A percentile compares a stretch with the other conserved stretches of the same genome.
Conservation (phyloP, 2,329 filamentous ascomycete species). For the Periconia sp. region DNA sequence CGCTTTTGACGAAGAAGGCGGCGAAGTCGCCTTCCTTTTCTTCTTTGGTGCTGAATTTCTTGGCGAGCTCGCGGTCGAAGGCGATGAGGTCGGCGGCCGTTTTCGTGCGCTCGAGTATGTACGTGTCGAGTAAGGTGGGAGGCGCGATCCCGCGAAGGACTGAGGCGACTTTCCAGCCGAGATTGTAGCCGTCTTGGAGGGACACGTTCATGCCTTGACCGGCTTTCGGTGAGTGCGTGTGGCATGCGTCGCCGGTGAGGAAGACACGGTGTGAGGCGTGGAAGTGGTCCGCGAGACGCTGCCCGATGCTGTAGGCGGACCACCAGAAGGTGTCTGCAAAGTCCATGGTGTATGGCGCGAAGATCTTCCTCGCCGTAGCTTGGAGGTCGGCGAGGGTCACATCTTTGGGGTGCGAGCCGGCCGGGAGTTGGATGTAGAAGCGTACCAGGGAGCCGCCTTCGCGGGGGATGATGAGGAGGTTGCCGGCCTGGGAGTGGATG, state of each 20-base stretch:
- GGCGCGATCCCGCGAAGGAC: slow-evolving; percentile 53
- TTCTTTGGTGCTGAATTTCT: slow-evolving; percentile 54
- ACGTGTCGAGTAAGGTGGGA: slow-evolving; percentile 59
- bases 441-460: slow-evolving; percentile 59
- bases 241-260: slow-evolving; percentile 68
- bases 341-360: slow-evolving; percentile 58
- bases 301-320: slow-evolving; percentile 70
- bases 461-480: slow-evolving; percentile 55
- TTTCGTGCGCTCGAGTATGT: slow-evolving; percentile 60
- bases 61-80: slow-evolving; percentile 59
- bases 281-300: slow-evolving; percentile 71
- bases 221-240: slow-evolving; percentile 71
- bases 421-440: slow-evolving; percentile 63
- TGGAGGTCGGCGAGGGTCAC: slow-evolving; percentile 59
- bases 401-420: slow-evolving; percentile 52
- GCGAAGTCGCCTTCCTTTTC: slow-evolving; percentile 54
- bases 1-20: slow-evolving; percentile 60
- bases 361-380: slow-evolving; percentile 53
- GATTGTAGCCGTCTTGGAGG: slow-evolving; percentile 62
- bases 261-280: slow-evolving; percentile 67
- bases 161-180: slow-evolving; percentile 59
- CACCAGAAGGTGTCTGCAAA: slow-evolving; percentile 68
- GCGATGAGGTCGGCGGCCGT: slow-evolving; percentile 57
- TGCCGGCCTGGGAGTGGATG: slow-evolving; percentile 50
- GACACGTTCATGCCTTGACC: slow-evolving; percentile 67